Conservation (phyloP, 768 basidiomycete species). For the Cubamyces sp. region DNA sequence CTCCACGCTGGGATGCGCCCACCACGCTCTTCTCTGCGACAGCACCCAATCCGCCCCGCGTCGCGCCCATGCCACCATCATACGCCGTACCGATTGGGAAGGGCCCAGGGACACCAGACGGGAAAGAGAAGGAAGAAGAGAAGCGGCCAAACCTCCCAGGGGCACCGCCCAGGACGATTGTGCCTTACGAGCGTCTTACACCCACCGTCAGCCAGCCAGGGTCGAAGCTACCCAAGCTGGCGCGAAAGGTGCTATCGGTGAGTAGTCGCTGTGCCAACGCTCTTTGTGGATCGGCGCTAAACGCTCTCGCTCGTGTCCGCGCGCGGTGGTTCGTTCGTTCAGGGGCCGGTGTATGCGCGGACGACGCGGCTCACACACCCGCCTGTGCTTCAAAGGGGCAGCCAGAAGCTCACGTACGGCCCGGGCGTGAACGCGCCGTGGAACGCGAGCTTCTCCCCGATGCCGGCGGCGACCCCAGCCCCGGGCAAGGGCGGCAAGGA, state of each 20-base stretch:
- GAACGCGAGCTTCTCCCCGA: slow-evolving; percentile 41
- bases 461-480: slow-evolving; percentile 26
- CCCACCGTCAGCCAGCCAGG: slow-evolving; percentile 67
- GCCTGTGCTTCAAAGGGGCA: slow-evolving; percentile 57
- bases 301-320: background rate
- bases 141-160: slow-evolving; percentile 47
- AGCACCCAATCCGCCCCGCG: slow-evolving; percentile 63
- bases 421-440: slow-evolving; percentile 46
- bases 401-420: slow-evolving; percentile 46
- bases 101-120: slow-evolving; percentile 33
- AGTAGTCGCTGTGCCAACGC: slow-evolving; percentile 26
- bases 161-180: slow-evolving; percentile 43
- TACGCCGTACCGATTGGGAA: slow-evolving; percentile 57
- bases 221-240: slow-evolving; percentile 68
- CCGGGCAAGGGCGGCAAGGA: slow-evolving; percentile 31
- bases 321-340: background rate
- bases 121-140: slow-evolving; percentile 55
- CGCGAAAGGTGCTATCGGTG: slow-evolving; percentile 69
- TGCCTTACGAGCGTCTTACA: slow-evolving; percentile 55
- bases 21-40: slow-evolving; percentile 66
- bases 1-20: slow-evolving; percentile 66
- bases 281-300: background rate
- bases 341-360: slow-evolving; percentile 59
- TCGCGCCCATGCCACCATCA: slow-evolving; percentile 65
- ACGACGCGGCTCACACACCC: slow-evolving; percentile 70